Percentiles rank a stretch among this genome's conserved stretches.
Conservation (phyloP, 2,329 filamentous ascomycete species). For the Colletotrichum noveboracense region DNA sequence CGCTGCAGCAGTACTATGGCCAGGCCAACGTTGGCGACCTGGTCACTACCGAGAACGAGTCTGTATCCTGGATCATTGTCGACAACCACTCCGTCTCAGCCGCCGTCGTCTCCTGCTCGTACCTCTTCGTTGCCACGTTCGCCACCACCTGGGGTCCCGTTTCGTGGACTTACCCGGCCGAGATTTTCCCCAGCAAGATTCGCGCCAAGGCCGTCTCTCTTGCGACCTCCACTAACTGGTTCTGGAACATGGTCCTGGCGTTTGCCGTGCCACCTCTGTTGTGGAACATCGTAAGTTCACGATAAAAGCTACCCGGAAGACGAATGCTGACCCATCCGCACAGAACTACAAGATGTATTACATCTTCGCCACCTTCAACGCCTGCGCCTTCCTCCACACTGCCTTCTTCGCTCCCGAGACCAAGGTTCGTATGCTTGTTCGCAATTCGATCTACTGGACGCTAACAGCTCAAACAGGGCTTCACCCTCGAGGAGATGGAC, state of each 20-base stretch:
- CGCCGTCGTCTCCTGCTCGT: slow-evolving; percentile 71
- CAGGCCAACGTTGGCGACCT: slow-evolving; percentile 46
- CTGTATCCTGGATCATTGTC: slow-evolving; percentile 63
- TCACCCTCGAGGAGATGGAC: slow-evolving; percentile 79
- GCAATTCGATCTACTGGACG: neutral
- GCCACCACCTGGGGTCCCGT: slow-evolving; percentile 49
- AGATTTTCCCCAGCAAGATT: slow-evolving; percentile 47
- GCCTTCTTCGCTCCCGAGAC: slow-evolving; percentile 70
- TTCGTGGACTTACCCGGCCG: slow-evolving; percentile 54
- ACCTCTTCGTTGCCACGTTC: slow-evolving; percentile 62
- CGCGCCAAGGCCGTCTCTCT: slow-evolving; percentile 50
- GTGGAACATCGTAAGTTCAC: slow-evolving; percentile 36
- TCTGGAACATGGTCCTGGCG: slow-evolving; percentile 59
- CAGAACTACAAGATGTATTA: slow-evolving; percentile 71
- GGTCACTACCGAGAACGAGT: slow-evolving; percentile 41
- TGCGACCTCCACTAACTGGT: slow-evolving; percentile 44
- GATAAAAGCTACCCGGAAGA: neutral
- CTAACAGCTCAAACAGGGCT: slow-evolving; percentile 45
- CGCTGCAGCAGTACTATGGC: slow-evolving; percentile 66
- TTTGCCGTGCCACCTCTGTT: slow-evolving; percentile 56
- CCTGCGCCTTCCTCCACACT: slow-evolving; percentile 71
- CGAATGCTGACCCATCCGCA: neutral
- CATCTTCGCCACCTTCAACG: slow-evolving; percentile 77
- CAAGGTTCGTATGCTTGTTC: slow-evolving; percentile 33
- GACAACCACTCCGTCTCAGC: slow-evolving; percentile 59